Evolutionary conservation across 164 flowering plant genomes (phyloP).

Genomic region (Macadamia tetraphylla): DNA sequence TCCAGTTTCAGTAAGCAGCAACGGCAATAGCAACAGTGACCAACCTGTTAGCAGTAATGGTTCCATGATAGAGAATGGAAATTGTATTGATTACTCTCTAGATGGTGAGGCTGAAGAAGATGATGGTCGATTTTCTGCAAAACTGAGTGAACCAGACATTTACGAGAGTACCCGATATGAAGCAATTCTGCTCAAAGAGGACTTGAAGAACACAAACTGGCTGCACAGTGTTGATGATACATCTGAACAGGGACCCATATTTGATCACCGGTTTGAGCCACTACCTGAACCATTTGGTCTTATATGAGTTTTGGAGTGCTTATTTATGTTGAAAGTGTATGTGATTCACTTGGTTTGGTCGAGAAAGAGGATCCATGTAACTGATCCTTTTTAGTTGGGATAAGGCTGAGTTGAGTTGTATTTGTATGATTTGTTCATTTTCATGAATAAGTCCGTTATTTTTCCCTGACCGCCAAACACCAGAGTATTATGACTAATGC

Average conservation of each 20-base stretch:
- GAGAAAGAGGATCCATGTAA: too few relatives aligned
- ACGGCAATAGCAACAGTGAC: slow-evolving; percentile 39
- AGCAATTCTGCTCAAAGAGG: slow-evolving; percentile 77
- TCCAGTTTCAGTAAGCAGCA: slow-evolving; percentile 30
- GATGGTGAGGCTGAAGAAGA: slow-evolving; percentile 34
- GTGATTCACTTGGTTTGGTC: slow-evolving; percentile 1
- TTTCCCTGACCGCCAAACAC: not conserved
- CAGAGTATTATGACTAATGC: too few relatives aligned
- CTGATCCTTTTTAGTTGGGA: too few relatives aligned
- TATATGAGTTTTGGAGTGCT: slow-evolving; percentile 24
- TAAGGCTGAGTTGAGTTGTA: too few relatives aligned
- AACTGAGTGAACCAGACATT: slow-evolving; percentile 45
- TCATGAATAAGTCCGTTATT: slow-evolving; percentile 2
- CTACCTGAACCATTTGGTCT: slow-evolving; percentile 84
- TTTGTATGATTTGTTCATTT: not conserved
- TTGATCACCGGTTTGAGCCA: slow-evolving; percentile 73
- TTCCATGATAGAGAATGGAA: slow-evolving; percentile 36
- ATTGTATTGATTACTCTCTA: slow-evolving; percentile 13
- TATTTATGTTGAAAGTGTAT: not conserved
- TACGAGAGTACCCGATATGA: slow-evolving; percentile 92
- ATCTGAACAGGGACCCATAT: slow-evolving; percentile 59
- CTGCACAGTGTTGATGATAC: slow-evolving; percentile 67
- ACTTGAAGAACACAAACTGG: slow-evolving; percentile 82
- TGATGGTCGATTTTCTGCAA: slow-evolving; percentile 33
- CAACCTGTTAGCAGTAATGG: slow-evolving; percentile 21